Base-by-base conservation (phyloP, 805 yeast genomes). In the Pichia pseudocactophila region DNA sequence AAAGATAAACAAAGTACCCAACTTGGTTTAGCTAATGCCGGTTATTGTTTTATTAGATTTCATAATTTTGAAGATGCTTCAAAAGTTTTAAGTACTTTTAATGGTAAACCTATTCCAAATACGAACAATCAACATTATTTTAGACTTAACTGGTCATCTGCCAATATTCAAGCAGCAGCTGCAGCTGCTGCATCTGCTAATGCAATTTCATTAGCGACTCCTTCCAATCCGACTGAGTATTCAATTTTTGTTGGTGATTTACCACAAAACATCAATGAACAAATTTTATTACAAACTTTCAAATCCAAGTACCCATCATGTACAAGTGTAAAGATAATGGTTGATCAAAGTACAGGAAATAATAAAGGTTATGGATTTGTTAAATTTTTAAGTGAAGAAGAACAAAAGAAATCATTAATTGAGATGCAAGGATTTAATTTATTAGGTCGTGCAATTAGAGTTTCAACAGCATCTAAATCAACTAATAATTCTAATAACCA, bases 291-390 rank as follows among this genome's bases (percentile, higher is more conserved):
- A 44, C 82, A 81, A 39, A 68, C 75, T 34, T 88, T 89, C 63
- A 78, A 76, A 46, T 62, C 76, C 5, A 73, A 77, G 45, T 88
- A 75, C 56, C 80, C 89, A 2, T 82, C 89, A 7, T 77, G 86
- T 41, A 71, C 78, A 40, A 79, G 81, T 50, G 92, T 80, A 7
- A 86, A 82, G 55, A 76, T 88, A 47, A 86, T 88, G 79, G 60
- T 73, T 38, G 96, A 88, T 59, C 79, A 77, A 31, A 57, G 62
- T 11, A 78, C 95, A 1, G 80, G 81, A 26, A 70, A 70, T 38
- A 75, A 90, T 7, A 79, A 84, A 55, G 95, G 96, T 11, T 88
- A 82, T 61, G 97, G 96, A 2, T 89, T 89, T 65, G 85, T 87
- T n/a, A 76, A 85, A 47, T 87, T 88, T 57, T 55, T 69, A 30